These are phyloP conservation scores for Candida xiaguanensis DNA, from an alignment of 805 yeast species.

Conservation along the genomic window DNA sequence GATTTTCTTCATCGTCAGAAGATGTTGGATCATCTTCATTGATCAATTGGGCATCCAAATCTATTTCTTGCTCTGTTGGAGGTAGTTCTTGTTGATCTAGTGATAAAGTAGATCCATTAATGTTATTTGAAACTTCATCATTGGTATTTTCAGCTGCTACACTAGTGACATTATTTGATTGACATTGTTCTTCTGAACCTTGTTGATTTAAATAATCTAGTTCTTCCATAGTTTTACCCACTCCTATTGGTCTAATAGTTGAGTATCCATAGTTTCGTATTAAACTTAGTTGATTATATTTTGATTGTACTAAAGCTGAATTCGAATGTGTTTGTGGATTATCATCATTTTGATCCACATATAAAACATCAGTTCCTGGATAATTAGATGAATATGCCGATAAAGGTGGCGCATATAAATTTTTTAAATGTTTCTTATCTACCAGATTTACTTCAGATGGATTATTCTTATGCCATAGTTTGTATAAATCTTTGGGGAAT, in stretches of 20 bases:
- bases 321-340: constrained; percentile 9
- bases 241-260: constrained; percentile 36
- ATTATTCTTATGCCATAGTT: constrained; percentile 32
- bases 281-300: constrained; percentile 20
- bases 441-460: neutral
- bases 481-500: constrained; percentile 43
- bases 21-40: constrained; percentile 34
- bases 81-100: constrained; percentile 1
- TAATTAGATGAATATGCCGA: constrained; percentile 51
- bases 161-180: neutral
- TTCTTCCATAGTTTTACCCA: constrained; percentile 39
- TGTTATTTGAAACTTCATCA: constrained; percentile 9
- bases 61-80: constrained; percentile 16
- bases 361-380: constrained; percentile 21
- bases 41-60: constrained; percentile 47
- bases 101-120: constrained; percentile 3
- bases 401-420: constrained; percentile 47
- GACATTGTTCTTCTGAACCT: neutral
- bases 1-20: constrained; percentile 27
- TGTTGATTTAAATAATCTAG: constrained; percentile 20
- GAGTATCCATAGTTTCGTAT: constrained; percentile 33
- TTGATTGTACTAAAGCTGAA: constrained; percentile 19
- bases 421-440: constrained; percentile 12
- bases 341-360: constrained; percentile 13
- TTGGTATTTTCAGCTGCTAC: constrained; percentile 8